Conservation (phyloP, 345 rosid species). For the Heritiera littoralis region DNA sequence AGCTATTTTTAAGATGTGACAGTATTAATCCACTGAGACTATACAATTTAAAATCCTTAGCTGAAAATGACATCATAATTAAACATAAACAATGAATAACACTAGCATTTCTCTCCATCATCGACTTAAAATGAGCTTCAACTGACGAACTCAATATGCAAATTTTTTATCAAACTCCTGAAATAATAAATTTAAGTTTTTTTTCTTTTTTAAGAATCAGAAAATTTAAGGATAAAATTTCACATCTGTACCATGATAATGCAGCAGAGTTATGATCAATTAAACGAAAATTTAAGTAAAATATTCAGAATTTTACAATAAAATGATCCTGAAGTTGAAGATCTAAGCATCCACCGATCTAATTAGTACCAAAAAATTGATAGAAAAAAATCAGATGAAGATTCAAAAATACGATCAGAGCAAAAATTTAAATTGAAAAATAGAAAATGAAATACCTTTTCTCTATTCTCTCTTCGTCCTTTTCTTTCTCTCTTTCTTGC, state of each 20-base stretch:
- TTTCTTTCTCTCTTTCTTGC: not conserved
- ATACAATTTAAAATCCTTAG: not conserved
- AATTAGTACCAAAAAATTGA: not conserved
- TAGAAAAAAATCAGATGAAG: not conserved
- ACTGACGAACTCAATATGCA: slow-evolving; percentile 2
- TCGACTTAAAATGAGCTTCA: not conserved
- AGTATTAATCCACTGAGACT: not conserved
- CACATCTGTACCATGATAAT: not conserved
- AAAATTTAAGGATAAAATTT: not conserved
- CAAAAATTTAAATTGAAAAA: not conserved
- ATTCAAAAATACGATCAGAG: not conserved
- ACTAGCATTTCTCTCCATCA: not conserved
- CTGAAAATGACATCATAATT: not conserved
- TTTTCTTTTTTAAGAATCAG: not conserved
- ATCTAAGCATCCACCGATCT: slow-evolving; percentile 1
- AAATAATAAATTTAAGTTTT: not conserved
- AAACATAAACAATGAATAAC: not conserved
- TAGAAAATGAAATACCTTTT: not conserved
- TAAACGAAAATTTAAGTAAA: not conserved
- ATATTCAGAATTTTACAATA: not conserved
- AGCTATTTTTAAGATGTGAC: not conserved
- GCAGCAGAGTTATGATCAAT: not conserved
- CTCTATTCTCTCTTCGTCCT: not conserved
- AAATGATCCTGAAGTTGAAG: slow-evolving; percentile 3
- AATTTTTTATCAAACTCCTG: not conserved